These are phyloP conservation scores for Wickerhamiella shivajii DNA, from an alignment of 805 yeast genomes.

Conservation along the genomic window DNA sequence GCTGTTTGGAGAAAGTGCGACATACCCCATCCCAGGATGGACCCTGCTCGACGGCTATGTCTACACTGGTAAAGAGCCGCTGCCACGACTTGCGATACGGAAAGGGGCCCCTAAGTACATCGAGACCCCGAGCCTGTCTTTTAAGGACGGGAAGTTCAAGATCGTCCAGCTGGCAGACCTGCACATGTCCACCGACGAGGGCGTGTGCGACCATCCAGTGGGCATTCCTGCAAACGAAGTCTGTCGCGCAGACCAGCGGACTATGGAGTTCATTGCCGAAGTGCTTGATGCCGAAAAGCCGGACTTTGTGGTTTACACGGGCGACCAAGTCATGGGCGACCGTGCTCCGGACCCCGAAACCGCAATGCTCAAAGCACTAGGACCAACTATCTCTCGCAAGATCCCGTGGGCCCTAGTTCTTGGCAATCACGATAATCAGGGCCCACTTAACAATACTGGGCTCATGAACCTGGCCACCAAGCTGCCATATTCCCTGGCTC, in stretches of 20 bases:
- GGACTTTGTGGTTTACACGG: conserved; percentile 72
- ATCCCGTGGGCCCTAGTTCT: conserved; percentile 77
- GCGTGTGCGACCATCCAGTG: conserved; percentile 52
- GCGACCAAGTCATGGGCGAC: conserved; percentile 83
- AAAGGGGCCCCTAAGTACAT: conserved; percentile 13
- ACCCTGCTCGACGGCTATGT: conserved; percentile 22
- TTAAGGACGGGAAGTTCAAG: conserved; percentile 41
- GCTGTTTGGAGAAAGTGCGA: conserved; percentile 56
- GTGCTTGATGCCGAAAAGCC: conserved; percentile 69
- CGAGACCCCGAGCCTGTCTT: conserved; percentile 10
- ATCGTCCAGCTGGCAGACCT: conserved; percentile 83
- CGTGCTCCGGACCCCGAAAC: conserved; percentile 69
- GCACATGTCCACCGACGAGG: conserved; percentile 76
- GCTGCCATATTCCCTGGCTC: conserved; percentile 57
- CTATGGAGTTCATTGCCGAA: conserved; percentile 42
- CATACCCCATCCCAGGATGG: conserved; percentile 73
- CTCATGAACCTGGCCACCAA: conserved; percentile 40
- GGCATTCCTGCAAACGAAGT: conserved; percentile 16
- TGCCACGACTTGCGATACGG: conserved; percentile 21
- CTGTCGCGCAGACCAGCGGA: conserved; percentile 70
- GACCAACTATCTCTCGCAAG: conserved; percentile 47
- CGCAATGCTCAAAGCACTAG: conserved; percentile 59
- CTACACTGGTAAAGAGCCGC: conserved; percentile 13
- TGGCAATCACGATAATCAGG: conserved; percentile 95
- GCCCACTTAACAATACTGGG: conserved; percentile 44